Conservation (phyloP, 192 early-diverging fungal species). For the Linnemannia hyalina region DNA sequence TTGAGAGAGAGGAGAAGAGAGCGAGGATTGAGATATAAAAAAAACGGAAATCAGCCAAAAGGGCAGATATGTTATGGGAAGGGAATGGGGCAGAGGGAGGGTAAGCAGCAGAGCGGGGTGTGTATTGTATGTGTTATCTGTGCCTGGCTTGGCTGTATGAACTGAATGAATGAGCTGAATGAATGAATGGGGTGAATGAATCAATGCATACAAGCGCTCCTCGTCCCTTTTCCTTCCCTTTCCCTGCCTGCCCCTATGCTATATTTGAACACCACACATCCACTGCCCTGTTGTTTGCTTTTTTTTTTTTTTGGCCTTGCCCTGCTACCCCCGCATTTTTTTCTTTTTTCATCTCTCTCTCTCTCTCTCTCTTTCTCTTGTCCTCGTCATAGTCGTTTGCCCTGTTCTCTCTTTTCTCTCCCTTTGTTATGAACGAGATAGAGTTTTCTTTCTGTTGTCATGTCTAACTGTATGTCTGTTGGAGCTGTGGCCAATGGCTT, state of each 20-base stretch:
- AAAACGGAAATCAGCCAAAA: slow-evolving; percentile 9
- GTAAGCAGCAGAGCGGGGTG: slow-evolving; percentile 1
- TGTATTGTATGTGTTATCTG: too few relatives aligned
- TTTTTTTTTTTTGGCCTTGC: too few relatives aligned
- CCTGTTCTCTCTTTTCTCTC: background rate
- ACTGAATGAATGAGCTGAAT: too few relatives aligned
- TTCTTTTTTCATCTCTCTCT: background rate
- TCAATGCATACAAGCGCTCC: too few relatives aligned
- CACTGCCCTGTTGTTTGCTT: too few relatives aligned
- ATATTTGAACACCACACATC: too few relatives aligned
- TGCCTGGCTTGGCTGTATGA: too few relatives aligned
- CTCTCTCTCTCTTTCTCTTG: background rate
- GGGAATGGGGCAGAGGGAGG: background rate
- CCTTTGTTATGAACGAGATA: background rate
- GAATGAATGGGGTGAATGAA: background rate
- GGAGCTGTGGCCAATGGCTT: background rate
- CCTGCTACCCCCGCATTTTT: background rate
- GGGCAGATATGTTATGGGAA: background rate
- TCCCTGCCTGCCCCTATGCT: too few relatives aligned
- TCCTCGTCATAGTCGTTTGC: too few relatives aligned
- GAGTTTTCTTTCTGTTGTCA: background rate
- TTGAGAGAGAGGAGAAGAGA: slow-evolving; percentile 9
- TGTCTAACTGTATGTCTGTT: background rate
- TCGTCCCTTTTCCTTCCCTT: too few relatives aligned
- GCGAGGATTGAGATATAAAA: background rate